Evolutionary conservation across 2,329 filamentous ascomycete genomes (phyloP).

Genomic region (Botryotinia globosa): DNA sequence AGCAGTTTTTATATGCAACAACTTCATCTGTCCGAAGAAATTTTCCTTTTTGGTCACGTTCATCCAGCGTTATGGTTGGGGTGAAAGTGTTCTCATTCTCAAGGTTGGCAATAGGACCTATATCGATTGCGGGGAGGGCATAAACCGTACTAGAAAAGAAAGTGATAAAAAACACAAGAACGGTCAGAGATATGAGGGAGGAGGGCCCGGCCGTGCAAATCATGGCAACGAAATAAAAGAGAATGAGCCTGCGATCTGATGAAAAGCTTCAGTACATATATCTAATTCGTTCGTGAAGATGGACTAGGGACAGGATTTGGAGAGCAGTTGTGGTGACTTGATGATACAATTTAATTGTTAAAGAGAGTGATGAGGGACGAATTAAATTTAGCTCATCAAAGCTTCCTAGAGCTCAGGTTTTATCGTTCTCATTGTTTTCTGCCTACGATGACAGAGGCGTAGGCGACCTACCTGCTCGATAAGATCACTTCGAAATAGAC

Average conservation of each 20-base stretch:
- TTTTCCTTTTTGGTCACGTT: not conserved
- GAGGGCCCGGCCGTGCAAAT: no score
- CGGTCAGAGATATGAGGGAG: not conserved
- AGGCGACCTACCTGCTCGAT: not conserved
- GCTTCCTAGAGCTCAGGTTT: not conserved
- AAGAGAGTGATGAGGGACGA: not conserved
- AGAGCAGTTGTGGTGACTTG: not conserved
- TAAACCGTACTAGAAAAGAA: not conserved
- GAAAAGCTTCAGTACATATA: not conserved
- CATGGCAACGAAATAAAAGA: not conserved
- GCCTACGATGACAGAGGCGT: not conserved
- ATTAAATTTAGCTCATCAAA: no score
- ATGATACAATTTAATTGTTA: not conserved
- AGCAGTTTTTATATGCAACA: not conserved
- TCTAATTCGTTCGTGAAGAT: not conserved
- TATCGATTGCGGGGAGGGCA: not conserved
- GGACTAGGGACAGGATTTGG: not conserved
- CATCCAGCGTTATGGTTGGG: not conserved
- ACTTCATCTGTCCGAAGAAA: not conserved
- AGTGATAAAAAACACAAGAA: not conserved
- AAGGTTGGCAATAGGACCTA: not conserved
- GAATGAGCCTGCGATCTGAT: not conserved
- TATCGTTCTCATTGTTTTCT: not conserved
- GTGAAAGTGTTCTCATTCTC: not conserved
- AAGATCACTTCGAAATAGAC: not conserved